Percentiles rank a stretch among this genome's conserved stretches.
Evolutionary conservation across 2,329 filamentous ascomycete genomes (phyloP).

Genomic region (Lachnum nothofagi): DNA sequence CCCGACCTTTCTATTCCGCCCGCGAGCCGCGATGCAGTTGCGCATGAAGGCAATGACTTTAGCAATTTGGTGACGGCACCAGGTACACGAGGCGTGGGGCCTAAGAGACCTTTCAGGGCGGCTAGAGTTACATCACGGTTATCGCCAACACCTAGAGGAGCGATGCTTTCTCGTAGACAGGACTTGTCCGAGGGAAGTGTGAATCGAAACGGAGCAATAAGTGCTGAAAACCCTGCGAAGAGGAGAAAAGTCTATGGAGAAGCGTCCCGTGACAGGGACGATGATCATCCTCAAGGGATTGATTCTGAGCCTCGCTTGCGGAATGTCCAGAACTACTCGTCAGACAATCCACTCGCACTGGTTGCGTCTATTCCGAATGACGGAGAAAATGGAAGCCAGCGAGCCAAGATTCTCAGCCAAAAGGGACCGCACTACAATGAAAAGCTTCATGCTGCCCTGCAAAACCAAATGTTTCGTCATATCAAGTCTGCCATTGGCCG

Average conservation of each 20-base stretch:
- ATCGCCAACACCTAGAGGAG: not conserved
- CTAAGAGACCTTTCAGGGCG: not conserved
- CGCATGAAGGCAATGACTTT: not conserved
- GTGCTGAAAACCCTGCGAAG: conserved; percentile 3
- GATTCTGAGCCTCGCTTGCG: not conserved
- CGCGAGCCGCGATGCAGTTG: too few species aligned
- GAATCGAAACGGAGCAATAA: not conserved
- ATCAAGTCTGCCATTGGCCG: conserved; percentile 8
- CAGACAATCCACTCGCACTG: too few species aligned
- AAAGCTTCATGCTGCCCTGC: not conserved
- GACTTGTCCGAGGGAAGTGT: not conserved
- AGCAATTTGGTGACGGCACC: not conserved
- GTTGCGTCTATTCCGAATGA: too few species aligned
- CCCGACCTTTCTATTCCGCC: too few species aligned
- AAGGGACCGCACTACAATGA: not conserved
- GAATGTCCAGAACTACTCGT: not conserved
- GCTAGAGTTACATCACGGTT: not conserved
- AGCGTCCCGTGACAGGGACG: not conserved
- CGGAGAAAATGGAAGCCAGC: too few species aligned
- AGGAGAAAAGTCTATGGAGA: not conserved
- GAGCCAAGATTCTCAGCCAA: too few species aligned
- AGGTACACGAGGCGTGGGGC: too few species aligned
- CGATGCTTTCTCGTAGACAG: not conserved
- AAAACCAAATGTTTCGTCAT: conserved; percentile 15
- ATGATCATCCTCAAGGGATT: not conserved